Percentiles rank a stretch among this genome's conserved stretches.
These are phyloP conservation scores for Cercospora sp. DNA, from an alignment of 2,329 filamentous ascomycete genomes.

Conservation along the genomic window DNA sequence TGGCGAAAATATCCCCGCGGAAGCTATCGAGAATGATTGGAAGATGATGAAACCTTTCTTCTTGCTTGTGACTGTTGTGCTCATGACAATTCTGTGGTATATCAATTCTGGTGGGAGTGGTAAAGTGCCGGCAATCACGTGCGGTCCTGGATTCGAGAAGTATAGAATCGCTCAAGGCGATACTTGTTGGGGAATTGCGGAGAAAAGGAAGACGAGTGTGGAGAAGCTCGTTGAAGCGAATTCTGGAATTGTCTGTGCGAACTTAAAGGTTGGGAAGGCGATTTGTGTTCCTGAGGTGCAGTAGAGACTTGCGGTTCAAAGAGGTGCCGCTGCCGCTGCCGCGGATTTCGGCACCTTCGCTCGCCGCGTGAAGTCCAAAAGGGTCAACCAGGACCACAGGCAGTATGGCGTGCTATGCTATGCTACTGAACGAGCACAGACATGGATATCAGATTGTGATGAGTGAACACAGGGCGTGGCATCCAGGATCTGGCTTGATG, in stretches of 20 bases:
- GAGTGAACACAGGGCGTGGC: not conserved
- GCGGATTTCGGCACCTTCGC: not conserved
- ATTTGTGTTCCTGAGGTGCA: conserved; percentile 18
- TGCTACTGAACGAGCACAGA: not conserved
- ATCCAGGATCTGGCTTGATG: not conserved
- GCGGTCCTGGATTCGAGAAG: conserved; percentile 18
- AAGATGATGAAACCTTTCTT: conserved; percentile 21
- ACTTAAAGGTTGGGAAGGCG: conserved; percentile 9
- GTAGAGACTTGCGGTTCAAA: not conserved
- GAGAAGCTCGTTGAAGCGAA: conserved; percentile 21
- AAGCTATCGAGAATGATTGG: conserved; percentile 14
- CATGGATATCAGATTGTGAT: not conserved
- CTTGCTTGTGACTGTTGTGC: conserved; percentile 18
- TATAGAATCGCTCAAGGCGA: conserved; percentile 20
- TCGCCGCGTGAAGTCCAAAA: not conserved
- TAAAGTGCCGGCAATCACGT: not conserved
- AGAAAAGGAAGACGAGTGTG: conserved; percentile 15
- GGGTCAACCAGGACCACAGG: not conserved
- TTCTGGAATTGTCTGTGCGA: conserved; percentile 18
- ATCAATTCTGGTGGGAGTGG: conserved; percentile 7
- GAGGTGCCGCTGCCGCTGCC: not conserved
- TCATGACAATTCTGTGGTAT: conserved; percentile 20
- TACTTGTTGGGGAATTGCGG: conserved; percentile 24
- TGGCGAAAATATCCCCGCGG: conserved; percentile 5
- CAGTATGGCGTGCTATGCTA: not conserved